Evolutionary conservation across 106 monocot genomes (phyloP).

Genomic region (Ottelia alismoides): DNA sequence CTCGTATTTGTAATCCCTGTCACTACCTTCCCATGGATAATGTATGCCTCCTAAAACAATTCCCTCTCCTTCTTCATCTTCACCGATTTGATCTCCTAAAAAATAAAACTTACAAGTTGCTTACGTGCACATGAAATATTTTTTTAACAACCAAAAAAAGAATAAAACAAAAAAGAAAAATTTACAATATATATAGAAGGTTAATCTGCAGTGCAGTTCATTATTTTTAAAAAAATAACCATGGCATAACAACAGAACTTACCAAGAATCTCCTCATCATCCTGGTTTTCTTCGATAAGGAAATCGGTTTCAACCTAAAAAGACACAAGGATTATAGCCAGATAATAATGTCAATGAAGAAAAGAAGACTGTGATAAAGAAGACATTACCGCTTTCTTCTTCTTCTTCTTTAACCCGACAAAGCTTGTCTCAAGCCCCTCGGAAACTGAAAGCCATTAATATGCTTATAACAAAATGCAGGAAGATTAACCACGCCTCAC

Average conservation of each 20-base stretch:
- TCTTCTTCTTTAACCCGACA: slow-evolving; percentile 84
- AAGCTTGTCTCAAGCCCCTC: slow-evolving; percentile 45
- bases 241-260: slow-evolving; percentile 9
- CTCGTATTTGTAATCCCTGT: slow-evolving; percentile 75
- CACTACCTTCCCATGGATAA: slow-evolving; percentile 77
- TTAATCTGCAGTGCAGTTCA: no score
- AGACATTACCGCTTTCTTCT: slow-evolving; percentile 63
- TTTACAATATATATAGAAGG: no score
- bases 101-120: background rate
- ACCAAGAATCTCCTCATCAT: slow-evolving; percentile 38
- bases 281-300: slow-evolving; percentile 40
- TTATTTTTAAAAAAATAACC: background rate
- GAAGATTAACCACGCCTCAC: no score
- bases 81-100: slow-evolving; percentile 34
- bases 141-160: no score
- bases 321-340: background rate
- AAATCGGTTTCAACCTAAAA: slow-evolving; percentile 61
- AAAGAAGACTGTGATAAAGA: background rate
- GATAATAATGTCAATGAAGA: background rate
- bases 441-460: no score
- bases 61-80: slow-evolving; percentile 60
- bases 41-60: slow-evolving; percentile 28
- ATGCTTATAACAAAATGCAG: no score
- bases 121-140: no score
- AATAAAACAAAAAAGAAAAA: no score